These are phyloP conservation scores for Tetrahymena thermophila DNA, from an alignment of 73 alveolate genomes.

Conservation along the genomic window DNA sequence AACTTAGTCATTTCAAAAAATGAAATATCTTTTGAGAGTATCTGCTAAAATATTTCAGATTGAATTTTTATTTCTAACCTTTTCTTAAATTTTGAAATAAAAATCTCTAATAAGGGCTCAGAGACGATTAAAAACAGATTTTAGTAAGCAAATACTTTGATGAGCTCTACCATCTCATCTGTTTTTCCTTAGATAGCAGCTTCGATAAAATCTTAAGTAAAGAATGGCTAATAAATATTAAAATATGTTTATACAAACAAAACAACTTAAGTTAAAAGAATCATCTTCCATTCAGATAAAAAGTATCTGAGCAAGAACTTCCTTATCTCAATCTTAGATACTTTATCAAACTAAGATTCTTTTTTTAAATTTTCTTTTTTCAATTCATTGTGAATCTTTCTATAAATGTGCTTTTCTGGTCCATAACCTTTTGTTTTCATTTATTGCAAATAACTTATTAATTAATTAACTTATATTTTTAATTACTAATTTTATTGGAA, in stretches of 20 bases:
- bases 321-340: neutral
- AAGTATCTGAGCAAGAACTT: neutral
- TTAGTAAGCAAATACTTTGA: neutral
- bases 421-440: neutral
- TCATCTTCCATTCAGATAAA: neutral
- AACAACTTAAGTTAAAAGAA: neutral
- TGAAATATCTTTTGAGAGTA: neutral
- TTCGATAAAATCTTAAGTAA: neutral
- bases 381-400: neutral
- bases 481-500: neutral
- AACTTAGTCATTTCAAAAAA: neutral
- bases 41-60: neutral
- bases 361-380: neutral
- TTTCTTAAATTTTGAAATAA: neutral
- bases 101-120: neutral
- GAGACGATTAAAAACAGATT: neutral
- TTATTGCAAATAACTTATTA: too few species aligned
- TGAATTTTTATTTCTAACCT: neutral
- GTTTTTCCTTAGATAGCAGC: neutral
- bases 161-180: neutral
- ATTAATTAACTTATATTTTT: too few species aligned
- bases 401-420: neutral
- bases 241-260: neutral
- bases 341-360: neutral
- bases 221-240: neutral